phyloP scores from a whole-genome alignment of 306 rosid genomes.

The Spatholobus suberectus region DNA sequence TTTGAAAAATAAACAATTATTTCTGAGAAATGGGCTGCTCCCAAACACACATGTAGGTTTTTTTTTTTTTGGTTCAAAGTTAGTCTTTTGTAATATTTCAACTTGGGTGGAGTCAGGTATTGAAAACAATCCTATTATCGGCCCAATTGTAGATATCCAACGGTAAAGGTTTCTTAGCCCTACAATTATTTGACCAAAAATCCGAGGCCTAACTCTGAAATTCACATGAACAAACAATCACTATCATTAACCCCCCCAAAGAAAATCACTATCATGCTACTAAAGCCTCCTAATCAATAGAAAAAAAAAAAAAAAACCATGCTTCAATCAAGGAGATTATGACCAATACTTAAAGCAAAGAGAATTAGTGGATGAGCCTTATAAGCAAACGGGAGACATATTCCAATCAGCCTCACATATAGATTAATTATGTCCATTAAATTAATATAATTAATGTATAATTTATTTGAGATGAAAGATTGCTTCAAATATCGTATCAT shows the following conservation, averaged over 20 bases:
- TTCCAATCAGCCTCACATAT: not conserved
- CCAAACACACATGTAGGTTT: not conserved
- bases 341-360: not conserved
- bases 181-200: not conserved
- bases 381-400: not conserved
- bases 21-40: not conserved
- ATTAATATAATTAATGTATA: not conserved
- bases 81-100: not conserved
- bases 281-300: not conserved
- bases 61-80: not conserved
- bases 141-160: not conserved
- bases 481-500: not conserved
- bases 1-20: not conserved
- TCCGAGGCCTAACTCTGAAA: not conserved
- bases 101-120: not conserved
- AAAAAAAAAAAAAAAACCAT: not conserved
- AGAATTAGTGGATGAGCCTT: not conserved
- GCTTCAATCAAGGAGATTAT: constrained; percentile 23
- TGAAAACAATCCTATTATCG: not conserved
- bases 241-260: not conserved
- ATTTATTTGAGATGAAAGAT: not conserved
- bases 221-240: not conserved
- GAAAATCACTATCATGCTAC: not conserved
- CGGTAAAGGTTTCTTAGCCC: not conserved
- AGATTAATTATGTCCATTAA: not conserved